Evolutionary conservation across 306 rosid genomes (phyloP).

Genomic region (Leucaena leucocephala): DNA sequence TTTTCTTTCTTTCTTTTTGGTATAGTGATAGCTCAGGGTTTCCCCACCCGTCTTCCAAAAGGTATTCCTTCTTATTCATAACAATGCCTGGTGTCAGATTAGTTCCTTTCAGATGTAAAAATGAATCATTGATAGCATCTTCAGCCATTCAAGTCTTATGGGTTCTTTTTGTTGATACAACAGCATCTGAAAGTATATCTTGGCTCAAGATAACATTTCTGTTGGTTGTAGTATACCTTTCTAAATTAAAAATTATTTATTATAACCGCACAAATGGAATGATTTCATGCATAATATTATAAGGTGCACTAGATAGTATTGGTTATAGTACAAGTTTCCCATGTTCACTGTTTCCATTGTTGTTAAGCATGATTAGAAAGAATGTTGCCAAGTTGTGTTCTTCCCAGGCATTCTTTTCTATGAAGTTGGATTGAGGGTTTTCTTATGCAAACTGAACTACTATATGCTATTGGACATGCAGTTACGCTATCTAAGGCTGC

Average conservation of each 20-base stretch:
- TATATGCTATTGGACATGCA: slow-evolving; percentile 35
- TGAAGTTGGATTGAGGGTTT: not conserved
- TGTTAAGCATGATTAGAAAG: not conserved
- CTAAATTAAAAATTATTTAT: not conserved
- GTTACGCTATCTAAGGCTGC: slow-evolving; percentile 88
- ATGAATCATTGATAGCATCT: not conserved
- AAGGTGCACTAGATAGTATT: not conserved
- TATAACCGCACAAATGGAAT: not conserved
- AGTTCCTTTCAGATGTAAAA: not conserved
- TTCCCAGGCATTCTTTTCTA: not conserved
- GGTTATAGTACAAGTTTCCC: not conserved
- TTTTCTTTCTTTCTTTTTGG: not conserved
- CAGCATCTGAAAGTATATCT: not conserved
- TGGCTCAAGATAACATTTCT: not conserved
- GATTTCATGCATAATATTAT: not conserved
- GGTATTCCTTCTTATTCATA: slow-evolving; percentile 4
- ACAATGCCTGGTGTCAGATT: not conserved
- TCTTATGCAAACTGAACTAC: not conserved
- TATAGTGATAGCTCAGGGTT: not conserved
- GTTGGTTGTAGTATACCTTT: not conserved
- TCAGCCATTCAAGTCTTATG: not conserved
- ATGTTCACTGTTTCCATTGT: not conserved
- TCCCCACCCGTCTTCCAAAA: not conserved
- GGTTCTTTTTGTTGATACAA: not conserved
- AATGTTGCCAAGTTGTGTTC: slow-evolving; percentile 1